Evolutionary conservation across 805 yeast species (phyloP).

Genomic region (Metschnikowia gelsemii): DNA sequence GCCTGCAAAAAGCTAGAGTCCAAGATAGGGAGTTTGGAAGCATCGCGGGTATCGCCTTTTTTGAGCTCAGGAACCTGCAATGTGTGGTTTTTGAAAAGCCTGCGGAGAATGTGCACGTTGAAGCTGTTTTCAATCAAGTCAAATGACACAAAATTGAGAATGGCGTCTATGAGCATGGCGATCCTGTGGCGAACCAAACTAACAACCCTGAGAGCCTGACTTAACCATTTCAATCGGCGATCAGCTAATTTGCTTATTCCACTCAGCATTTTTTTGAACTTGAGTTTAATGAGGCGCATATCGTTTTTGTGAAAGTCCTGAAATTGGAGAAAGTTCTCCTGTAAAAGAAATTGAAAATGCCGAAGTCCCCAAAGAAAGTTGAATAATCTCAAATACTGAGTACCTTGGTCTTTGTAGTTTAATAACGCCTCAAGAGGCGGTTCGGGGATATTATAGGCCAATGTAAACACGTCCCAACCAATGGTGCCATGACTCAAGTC

Average conservation of each 20-base stretch:
- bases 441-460: slow-evolving; percentile 65
- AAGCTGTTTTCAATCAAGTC: slow-evolving; percentile 48
- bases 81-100: slow-evolving; percentile 19
- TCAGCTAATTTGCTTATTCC: slow-evolving; percentile 1
- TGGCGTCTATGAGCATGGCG: slow-evolving; percentile 40
- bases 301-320: slow-evolving; percentile 30
- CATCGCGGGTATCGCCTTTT: slow-evolving; percentile 1
- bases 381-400: slow-evolving; percentile 69
- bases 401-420: slow-evolving; percentile 36
- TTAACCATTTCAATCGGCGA: slow-evolving; percentile 26
- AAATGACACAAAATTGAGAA: slow-evolving; percentile 42
- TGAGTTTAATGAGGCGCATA: slow-evolving; percentile 19
- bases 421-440: slow-evolving; percentile 50
- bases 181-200: slow-evolving; percentile 40
- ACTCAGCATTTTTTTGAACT: background rate
- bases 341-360: slow-evolving; percentile 55
- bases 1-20: slow-evolving; percentile 10
- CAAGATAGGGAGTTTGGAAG: slow-evolving; percentile 14
- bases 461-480: slow-evolving; percentile 92
- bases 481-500: slow-evolving; percentile 66
- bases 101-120: slow-evolving; percentile 23
- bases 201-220: slow-evolving; percentile 32
- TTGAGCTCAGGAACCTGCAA: slow-evolving; percentile 2
- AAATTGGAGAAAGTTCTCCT: slow-evolving; percentile 30
- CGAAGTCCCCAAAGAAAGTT: slow-evolving; percentile 81